phyloP scores from a whole-genome alignment of 78 protist species.

The Speleostelium caveatum region DNA sequence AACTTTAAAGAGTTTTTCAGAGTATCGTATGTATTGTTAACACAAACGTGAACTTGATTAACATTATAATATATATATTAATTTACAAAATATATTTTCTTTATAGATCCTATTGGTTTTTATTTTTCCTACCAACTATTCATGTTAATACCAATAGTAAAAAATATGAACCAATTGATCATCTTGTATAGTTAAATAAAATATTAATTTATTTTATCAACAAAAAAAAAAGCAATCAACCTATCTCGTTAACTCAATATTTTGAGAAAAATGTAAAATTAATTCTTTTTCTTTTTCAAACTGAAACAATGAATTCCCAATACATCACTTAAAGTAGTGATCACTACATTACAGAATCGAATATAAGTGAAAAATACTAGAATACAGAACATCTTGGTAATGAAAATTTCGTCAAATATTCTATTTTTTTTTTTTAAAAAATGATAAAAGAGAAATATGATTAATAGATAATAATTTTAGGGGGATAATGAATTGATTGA shows the following conservation, averaged over 20 bases:
- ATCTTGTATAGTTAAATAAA: too few relatives aligned
- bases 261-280: too few relatives aligned
- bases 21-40: too few relatives aligned
- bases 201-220: too few relatives aligned
- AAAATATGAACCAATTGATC: slow-evolving; percentile 16
- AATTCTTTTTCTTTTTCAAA: too few relatives aligned
- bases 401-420: slow-evolving; percentile 13
- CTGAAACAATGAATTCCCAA: slow-evolving; percentile 51
- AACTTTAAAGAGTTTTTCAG: slow-evolving; percentile 71
- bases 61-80: too few relatives aligned
- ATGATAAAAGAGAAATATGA: background rate
- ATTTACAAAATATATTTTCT: too few relatives aligned
- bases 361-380: slow-evolving; percentile 10
- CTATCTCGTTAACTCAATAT: too few relatives aligned
- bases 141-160: background rate
- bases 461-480: background rate
- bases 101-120: too few relatives aligned
- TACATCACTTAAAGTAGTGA: slow-evolving; percentile 36
- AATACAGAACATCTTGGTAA: background rate
- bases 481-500: background rate
- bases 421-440: background rate
- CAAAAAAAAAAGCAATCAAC: too few relatives aligned
- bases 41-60: too few relatives aligned
- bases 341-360: slow-evolving; percentile 39
- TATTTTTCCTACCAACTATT: slow-evolving; percentile 3